Percentiles rank a stretch among this genome's conserved stretches.
Evolutionary conservation across 805 yeast genomes (phyloP).

Genomic region (Yarrowia porcina): DNA sequence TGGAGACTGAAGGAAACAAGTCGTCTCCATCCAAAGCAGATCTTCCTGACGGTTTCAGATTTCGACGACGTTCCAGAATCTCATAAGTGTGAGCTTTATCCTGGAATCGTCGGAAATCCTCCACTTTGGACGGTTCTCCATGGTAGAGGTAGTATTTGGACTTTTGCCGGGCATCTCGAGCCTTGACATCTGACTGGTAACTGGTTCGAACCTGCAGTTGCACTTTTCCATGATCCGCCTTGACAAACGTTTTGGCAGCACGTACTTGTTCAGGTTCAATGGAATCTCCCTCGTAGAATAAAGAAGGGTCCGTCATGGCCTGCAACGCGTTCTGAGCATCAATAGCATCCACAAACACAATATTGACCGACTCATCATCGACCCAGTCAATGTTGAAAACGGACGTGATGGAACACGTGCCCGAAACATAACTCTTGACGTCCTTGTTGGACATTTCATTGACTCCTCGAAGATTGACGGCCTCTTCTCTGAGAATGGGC

Average conservation of each 20-base stretch:
- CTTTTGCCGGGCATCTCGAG: slow-evolving; percentile 52
- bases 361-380: slow-evolving; percentile 39
- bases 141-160: slow-evolving; percentile 65
- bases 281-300: slow-evolving; percentile 30
- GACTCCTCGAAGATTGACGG: slow-evolving; percentile 18
- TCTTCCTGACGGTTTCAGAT: slow-evolving; percentile 18
- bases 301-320: slow-evolving; percentile 39
- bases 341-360: slow-evolving; percentile 48
- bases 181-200: slow-evolving; percentile 53
- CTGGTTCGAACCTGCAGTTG: slow-evolving; percentile 49
- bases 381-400: slow-evolving; percentile 22
- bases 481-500: slow-evolving; percentile 19
- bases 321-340: slow-evolving; percentile 43
- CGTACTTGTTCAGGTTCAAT: slow-evolving; percentile 32
- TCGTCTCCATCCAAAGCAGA: slow-evolving; percentile 37
- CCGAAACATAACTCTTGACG: slow-evolving; percentile 9
- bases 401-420: slow-evolving; percentile 3
- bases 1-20: slow-evolving; percentile 39
- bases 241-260: slow-evolving; percentile 40
- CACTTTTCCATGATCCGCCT: slow-evolving; percentile 36
- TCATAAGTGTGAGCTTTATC: slow-evolving; percentile 22
- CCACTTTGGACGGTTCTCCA: slow-evolving; percentile 59
- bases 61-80: slow-evolving; percentile 21
- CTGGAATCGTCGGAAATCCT: slow-evolving; percentile 29
- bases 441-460: slow-evolving; percentile 23